phyloP scores from a whole-genome alignment of 805 yeast species.

The Starmerella asiatica region DNA sequence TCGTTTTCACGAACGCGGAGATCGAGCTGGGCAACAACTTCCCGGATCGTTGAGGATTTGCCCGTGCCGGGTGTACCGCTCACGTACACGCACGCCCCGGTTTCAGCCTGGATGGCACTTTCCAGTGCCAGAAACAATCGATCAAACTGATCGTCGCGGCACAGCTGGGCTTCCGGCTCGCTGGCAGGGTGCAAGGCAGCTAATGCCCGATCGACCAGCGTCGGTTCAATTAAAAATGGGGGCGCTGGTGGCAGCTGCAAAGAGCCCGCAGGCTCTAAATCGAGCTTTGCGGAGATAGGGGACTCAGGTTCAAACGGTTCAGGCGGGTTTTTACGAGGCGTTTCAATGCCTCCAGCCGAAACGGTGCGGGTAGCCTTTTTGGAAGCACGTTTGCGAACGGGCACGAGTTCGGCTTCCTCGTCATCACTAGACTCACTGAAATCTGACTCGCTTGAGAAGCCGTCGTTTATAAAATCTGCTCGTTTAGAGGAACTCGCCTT shows the following conservation, averaged over 20 bases:
- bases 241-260: not conserved
- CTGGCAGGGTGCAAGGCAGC: constrained; percentile 15
- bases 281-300: not conserved
- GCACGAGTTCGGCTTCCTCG: not conserved
- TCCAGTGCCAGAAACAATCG: constrained; percentile 56
- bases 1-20: constrained; percentile 30
- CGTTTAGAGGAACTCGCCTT: too few species aligned
- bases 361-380: not conserved
- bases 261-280: not conserved
- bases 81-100: constrained; percentile 76
- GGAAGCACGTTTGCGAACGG: not conserved
- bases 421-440: not conserved
- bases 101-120: constrained; percentile 50
- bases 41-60: constrained; percentile 84
- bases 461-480: too few species aligned
- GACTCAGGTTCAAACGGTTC: not conserved
- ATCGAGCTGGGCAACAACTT: constrained; percentile 60
- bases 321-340: not conserved
- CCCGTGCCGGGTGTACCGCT: constrained; percentile 99
- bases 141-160: constrained; percentile 73
- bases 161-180: constrained; percentile 47
- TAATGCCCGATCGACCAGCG: constrained; percentile 4
- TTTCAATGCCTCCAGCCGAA: too few species aligned
- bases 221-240: not conserved
- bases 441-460: too few species aligned